Percentiles rank a stretch among this genome's conserved stretches.
Evolutionary conservation across 2,329 filamentous ascomycete species (phyloP).

Genomic region (Alternaria hordeiaustralica): DNA sequence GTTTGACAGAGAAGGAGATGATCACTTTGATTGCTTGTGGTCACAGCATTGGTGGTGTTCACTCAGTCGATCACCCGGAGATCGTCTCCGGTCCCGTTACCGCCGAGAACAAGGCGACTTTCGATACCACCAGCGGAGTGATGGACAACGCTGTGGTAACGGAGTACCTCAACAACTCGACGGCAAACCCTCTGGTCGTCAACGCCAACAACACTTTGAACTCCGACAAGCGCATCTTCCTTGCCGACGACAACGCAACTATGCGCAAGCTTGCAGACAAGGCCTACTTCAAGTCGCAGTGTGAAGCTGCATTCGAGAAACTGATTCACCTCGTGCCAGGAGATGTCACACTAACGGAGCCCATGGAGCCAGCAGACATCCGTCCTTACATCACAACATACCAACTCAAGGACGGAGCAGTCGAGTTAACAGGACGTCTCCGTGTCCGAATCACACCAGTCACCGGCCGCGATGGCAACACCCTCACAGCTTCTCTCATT

Average conservation of each 20-base stretch:
- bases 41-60: conserved; percentile 46
- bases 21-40: conserved; percentile 44
- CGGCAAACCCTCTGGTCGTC: conserved; percentile 34
- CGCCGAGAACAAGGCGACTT: conserved; percentile 28
- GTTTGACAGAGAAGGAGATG: conserved; percentile 35
- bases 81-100: conserved; percentile 34
- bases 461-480: conserved; percentile 7
- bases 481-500: conserved; percentile 5
- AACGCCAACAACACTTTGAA: conserved; percentile 37
- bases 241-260: conserved; percentile 38
- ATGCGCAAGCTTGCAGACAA: conserved; percentile 35
- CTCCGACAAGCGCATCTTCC: conserved; percentile 44
- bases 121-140: conserved; percentile 31
- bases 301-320: conserved; percentile 23
- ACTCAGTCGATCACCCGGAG: conserved; percentile 38
- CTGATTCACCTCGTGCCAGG: conserved; percentile 32
- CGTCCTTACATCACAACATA: conserved; percentile 26
- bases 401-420: conserved; percentile 13
- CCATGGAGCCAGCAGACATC: conserved; percentile 21
- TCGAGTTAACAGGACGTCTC: conserved; percentile 23
- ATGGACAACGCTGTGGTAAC: conserved; percentile 41
- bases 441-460: conserved; percentile 20
- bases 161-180: conserved; percentile 41
- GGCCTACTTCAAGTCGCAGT: conserved; percentile 24
- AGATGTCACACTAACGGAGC: conserved; percentile 25